phyloP scores from a whole-genome alignment of 441 rosid species.

The Hura crepitans region DNA sequence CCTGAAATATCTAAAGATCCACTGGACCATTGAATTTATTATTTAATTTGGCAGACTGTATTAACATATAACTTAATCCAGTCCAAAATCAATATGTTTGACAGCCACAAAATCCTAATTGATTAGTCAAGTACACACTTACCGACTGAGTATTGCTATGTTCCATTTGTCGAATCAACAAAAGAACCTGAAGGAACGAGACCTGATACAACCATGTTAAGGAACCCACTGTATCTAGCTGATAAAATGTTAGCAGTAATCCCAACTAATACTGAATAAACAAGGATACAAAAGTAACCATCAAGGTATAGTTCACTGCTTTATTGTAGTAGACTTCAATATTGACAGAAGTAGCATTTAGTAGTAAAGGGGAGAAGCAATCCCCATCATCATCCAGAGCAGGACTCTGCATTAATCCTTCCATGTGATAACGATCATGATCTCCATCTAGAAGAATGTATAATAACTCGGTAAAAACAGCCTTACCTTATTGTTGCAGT shows the following conservation, averaged over 20 bases:
- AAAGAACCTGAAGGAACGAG: constrained; percentile 91
- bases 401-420: constrained; percentile 95
- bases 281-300: constrained; percentile 99
- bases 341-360: constrained; percentile 90
- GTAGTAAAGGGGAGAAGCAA: constrained; percentile 79
- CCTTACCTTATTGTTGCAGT: neutral
- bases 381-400: constrained; percentile 87
- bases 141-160: constrained; percentile 96
- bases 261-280: constrained; percentile 7
- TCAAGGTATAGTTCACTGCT: constrained; percentile 97
- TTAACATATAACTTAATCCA: neutral
- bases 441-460: constrained; percentile 56
- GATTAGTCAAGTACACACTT: constrained; percentile 30
- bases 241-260: constrained; percentile 15
- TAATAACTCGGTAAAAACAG: neutral
- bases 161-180: constrained; percentile 96
- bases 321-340: constrained; percentile 90
- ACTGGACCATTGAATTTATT: neutral
- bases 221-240: constrained; percentile 38
- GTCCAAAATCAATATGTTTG: neutral
- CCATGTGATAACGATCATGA: constrained; percentile 67
- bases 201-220: constrained; percentile 57
- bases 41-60: neutral
- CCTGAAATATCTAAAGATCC: neutral
- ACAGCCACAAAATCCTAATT: constrained; percentile 17